A percentile compares a stretch with the other conserved stretches of the same genome.
These are phyloP conservation scores for Polysphondylium violaceum DNA, from an alignment of 78 protist species.

Conservation along the genomic window DNA sequence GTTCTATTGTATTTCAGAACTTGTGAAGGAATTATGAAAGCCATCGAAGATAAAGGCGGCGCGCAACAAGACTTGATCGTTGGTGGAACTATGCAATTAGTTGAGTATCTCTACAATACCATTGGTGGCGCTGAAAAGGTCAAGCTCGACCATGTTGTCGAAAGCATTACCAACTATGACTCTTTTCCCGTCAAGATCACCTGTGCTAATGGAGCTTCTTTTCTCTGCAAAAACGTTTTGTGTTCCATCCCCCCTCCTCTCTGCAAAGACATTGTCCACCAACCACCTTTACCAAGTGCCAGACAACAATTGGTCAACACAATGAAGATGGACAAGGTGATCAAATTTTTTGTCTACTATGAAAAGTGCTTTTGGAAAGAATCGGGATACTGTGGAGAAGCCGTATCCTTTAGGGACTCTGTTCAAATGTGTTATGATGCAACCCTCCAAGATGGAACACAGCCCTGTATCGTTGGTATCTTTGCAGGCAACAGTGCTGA, in stretches of 20 bases:
- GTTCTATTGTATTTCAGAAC: conserved; percentile 1
- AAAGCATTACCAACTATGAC: background rate
- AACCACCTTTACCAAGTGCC: conserved; percentile 7
- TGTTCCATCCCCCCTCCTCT: background rate
- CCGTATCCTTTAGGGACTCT: background rate
- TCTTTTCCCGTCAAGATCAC: background rate
- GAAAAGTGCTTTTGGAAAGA: conserved; percentile 47
- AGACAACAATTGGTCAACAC: background rate
- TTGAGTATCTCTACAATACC: background rate
- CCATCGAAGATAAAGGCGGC: conserved; percentile 25
- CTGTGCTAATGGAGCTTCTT: background rate
- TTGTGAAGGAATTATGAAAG: conserved; percentile 33
- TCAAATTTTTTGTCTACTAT: conserved; percentile 38
- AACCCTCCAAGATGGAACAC: conserved; percentile 12
- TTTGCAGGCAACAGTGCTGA: conserved; percentile 22
- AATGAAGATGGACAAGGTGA: conserved; percentile 38
- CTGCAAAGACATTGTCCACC: background rate
- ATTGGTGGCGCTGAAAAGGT: background rate
- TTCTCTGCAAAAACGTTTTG: background rate
- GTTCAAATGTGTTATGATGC: background rate
- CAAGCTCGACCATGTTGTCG: background rate
- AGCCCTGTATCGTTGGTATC: conserved; percentile 32
- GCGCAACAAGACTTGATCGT: conserved; percentile 58
- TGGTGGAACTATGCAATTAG: conserved; percentile 24
- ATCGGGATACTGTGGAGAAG: conserved; percentile 34